These are phyloP conservation scores for Tolypocladium amazonense DNA, from an alignment of 2,329 filamentous ascomycete species.

Conservation along the genomic window DNA sequence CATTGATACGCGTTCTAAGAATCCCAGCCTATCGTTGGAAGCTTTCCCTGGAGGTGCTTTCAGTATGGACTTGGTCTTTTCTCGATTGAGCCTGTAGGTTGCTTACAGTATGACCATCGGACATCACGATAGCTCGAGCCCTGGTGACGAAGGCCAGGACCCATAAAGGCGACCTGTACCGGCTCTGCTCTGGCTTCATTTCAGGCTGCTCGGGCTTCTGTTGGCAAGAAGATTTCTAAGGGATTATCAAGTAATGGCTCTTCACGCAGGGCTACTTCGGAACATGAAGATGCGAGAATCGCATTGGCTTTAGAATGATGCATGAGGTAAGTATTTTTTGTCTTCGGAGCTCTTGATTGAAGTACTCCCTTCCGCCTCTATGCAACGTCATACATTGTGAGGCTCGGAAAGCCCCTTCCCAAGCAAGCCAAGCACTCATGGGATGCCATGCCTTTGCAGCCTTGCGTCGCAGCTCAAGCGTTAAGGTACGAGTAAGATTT, in stretches of 20 bases:
- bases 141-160: not conserved
- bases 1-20: slow-evolving; percentile 43
- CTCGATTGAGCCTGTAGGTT: not conserved
- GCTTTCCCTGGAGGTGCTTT: slow-evolving; percentile 4
- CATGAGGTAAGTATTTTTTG: too few relatives aligned
- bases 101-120: not conserved
- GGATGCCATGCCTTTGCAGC: too few relatives aligned
- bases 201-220: not conserved
- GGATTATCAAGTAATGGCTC: not conserved
- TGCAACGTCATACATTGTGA: not conserved
- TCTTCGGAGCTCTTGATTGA: not conserved
- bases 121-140: not conserved
- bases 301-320: not conserved
- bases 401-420: not conserved
- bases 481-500: too few relatives aligned
- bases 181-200: not conserved
- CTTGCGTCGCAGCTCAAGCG: too few relatives aligned
- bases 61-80: not conserved
- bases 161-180: not conserved
- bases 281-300: too few relatives aligned
- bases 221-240: not conserved
- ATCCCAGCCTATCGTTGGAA: slow-evolving; percentile 37
- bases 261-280: not conserved
- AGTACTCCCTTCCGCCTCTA: not conserved
- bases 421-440: not conserved